phyloP scores from a whole-genome alignment of 2,329 filamentous ascomycete genomes.

The Colletotrichum tropicale region DNA sequence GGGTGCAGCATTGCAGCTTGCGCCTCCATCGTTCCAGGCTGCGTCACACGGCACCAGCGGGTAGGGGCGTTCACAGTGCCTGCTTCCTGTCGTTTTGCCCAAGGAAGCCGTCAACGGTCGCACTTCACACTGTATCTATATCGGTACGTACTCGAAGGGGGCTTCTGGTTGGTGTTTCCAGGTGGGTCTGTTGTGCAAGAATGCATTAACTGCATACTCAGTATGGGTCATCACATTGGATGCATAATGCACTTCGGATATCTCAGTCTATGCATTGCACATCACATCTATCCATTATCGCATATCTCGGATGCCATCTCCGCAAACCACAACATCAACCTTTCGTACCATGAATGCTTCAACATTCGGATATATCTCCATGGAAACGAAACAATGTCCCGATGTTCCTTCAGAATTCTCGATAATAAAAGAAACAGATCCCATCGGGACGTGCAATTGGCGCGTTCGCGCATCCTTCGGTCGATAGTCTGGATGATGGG shows the following conservation, averaged over 20 bases:
- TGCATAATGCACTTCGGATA: background rate
- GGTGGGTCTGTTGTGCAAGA: background rate
- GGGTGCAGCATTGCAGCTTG: background rate
- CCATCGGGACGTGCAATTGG: background rate
- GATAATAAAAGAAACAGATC: background rate
- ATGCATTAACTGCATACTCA: background rate
- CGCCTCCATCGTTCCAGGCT: conserved; percentile 16
- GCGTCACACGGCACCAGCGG: conserved; percentile 2
- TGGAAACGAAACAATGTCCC: background rate
- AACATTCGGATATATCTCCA: background rate
- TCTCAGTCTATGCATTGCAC: background rate
- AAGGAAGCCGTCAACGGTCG: background rate
- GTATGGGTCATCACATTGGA: background rate
- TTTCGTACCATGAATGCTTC: background rate
- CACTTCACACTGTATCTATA: background rate
- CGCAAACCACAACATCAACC: background rate
- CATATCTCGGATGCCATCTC: background rate
- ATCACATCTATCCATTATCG: background rate
- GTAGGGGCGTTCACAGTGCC: background rate
- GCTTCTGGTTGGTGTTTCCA: background rate
- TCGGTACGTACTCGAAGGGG: background rate
- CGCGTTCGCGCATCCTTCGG: background rate
- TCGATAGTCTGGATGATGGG: background rate
- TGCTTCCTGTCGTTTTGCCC: background rate
- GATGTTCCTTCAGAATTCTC: background rate